Evolutionary conservation across 2,329 filamentous ascomycete genomes (phyloP).

Genomic region (Aureobasidium sp.): DNA sequence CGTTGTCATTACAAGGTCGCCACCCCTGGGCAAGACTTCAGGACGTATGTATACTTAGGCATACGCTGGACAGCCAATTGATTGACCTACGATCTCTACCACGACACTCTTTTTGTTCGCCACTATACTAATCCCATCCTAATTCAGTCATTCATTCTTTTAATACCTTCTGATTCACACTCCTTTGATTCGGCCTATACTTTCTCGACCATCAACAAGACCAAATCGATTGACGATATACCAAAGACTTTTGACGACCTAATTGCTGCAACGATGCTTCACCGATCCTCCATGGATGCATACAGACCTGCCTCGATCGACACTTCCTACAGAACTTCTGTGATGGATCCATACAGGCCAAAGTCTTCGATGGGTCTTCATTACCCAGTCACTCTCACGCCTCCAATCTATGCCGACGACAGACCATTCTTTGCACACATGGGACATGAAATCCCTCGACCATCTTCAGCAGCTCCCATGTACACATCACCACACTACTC

Average conservation of each 20-base stretch:
- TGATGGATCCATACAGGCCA: slow-evolving; percentile 42
- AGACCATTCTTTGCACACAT: slow-evolving; percentile 40
- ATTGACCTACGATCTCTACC: background rate
- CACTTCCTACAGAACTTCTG: slow-evolving; percentile 34
- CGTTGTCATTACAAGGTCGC: slow-evolving; percentile 12
- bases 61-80: background rate
- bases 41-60: slow-evolving; percentile 8
- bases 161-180: slow-evolving; percentile 7
- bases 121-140: slow-evolving; percentile 8
- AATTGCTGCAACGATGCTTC: slow-evolving; percentile 14
- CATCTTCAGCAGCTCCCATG: slow-evolving; percentile 43
- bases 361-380: slow-evolving; percentile 41
- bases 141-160: slow-evolving; percentile 12
- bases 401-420: slow-evolving; percentile 38
- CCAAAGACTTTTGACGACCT: slow-evolving; percentile 13
- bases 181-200: background rate
- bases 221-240: background rate
- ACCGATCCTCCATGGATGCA: slow-evolving; percentile 43
- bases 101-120: slow-evolving; percentile 9
- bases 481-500: slow-evolving; percentile 27
- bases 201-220: background rate
- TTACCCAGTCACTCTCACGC: slow-evolving; percentile 39
- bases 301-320: slow-evolving; percentile 35
- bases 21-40: slow-evolving; percentile 9
- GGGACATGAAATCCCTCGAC: slow-evolving; percentile 43